These are phyloP conservation scores for Mucor indicus DNA, from an alignment of 371 early-diverging fungal species.

Conservation along the genomic window DNA sequence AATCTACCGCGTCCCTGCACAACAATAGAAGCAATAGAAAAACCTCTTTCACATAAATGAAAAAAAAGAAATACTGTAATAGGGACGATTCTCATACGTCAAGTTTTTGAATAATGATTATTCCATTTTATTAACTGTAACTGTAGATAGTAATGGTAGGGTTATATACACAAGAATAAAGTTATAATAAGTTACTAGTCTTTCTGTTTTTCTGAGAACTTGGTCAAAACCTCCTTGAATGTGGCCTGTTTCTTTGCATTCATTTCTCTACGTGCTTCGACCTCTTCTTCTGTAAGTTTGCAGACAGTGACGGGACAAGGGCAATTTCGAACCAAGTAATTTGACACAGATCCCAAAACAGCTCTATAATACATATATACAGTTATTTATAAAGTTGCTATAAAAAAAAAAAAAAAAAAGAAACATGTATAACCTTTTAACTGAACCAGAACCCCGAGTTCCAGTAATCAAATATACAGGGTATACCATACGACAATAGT, in stretches of 20 bases:
- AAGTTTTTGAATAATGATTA: no score
- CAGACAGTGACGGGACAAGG: constrained; percentile 35
- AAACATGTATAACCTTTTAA: constrained; percentile 22
- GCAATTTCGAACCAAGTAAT: constrained; percentile 24
- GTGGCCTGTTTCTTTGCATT: constrained; percentile 10
- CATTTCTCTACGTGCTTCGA: constrained; percentile 24
- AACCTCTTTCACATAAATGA: no score
- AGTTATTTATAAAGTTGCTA: neutral
- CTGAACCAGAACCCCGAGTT: constrained; percentile 23
- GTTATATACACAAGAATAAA: no score
- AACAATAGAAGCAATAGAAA: no score
- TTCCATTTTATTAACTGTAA: no score
- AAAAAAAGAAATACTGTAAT: no score
- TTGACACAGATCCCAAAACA: constrained; percentile 37
- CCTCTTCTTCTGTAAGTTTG: constrained; percentile 27
- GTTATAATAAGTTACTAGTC: no score
- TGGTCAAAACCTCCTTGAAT: constrained; percentile 18
- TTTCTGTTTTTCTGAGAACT: neutral
- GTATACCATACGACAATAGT: constrained; percentile 26
- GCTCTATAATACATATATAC: constrained; percentile 4
- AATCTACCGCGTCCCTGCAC: neutral
- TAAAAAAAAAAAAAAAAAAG: neutral
- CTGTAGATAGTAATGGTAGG: no score
- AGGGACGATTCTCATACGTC: no score
- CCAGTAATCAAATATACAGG: constrained; percentile 33